Percentiles rank a stretch among this genome's conserved stretches.
phyloP scores from a whole-genome alignment of 805 yeast genomes.

The Candida bentonensis region DNA sequence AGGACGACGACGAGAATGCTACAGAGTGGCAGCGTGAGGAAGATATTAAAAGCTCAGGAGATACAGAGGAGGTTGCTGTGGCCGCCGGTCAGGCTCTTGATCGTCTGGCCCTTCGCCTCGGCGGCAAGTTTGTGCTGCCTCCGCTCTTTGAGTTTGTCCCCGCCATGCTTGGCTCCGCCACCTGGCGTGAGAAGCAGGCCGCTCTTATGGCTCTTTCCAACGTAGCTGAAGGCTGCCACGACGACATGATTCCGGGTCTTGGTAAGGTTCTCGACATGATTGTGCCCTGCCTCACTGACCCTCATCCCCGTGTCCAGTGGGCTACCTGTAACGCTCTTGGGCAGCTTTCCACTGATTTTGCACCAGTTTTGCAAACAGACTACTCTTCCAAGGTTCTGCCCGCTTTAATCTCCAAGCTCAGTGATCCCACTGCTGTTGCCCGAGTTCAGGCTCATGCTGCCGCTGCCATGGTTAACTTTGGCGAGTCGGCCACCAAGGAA shows the following conservation, averaged over 20 bases:
- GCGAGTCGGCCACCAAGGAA: conserved; percentile 82
- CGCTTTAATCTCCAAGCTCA: conserved; percentile 70
- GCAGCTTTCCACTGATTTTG: conserved; percentile 93
- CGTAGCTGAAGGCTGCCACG: conserved; percentile 95
- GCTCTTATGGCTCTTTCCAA: conserved; percentile 93
- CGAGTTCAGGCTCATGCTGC: conserved; percentile 98
- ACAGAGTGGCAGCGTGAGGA: conserved; percentile 77
- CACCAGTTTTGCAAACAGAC: conserved; percentile 72
- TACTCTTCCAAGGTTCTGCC: conserved; percentile 73
- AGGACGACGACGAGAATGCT: conserved; percentile 76
- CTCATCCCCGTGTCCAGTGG: conserved; percentile 89
- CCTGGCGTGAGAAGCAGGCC: conserved; percentile 94
- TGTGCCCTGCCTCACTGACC: conserved; percentile 70
- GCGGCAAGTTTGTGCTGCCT: conserved; percentile 70
- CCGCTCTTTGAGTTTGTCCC: conserved; percentile 82
- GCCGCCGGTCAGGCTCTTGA: conserved; percentile 94
- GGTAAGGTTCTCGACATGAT: conserved; percentile 74
- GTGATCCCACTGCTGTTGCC: conserved; percentile 52
- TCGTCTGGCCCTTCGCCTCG: conserved; percentile 70
- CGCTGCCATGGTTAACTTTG: conserved; percentile 91
- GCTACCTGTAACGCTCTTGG: conserved; percentile 96
- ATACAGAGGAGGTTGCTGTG: conserved; percentile 73
- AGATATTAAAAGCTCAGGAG: conserved; percentile 61
- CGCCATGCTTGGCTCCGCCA: conserved; percentile 55
- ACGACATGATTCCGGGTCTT: conserved; percentile 68